Evolutionary conservation across 768 basidiomycete genomes (phyloP).

Genomic region (Pleurotus djamor): DNA sequence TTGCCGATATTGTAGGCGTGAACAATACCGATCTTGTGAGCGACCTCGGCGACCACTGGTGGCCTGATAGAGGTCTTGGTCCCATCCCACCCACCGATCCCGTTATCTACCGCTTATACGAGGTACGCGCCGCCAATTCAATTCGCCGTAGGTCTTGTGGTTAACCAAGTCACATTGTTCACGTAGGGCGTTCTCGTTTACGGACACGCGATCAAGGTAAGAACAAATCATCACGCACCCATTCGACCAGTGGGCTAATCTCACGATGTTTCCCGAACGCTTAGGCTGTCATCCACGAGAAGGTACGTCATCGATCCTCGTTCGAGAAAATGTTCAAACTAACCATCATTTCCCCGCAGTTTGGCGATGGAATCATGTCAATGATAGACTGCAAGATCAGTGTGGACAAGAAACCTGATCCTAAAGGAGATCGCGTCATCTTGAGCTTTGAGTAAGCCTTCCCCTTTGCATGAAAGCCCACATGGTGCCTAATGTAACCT

Average conservation of each 20-base stretch:
- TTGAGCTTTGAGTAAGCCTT: conserved; percentile 74
- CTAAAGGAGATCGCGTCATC: conserved; percentile 77
- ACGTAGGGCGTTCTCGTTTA: conserved; percentile 69
- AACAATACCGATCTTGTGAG: conserved; percentile 31
- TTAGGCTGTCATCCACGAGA: conserved; percentile 76
- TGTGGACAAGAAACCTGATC: conserved; percentile 67
- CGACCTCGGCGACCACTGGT: conserved; percentile 66
- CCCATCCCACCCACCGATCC: conserved; percentile 77
- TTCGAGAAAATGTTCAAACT: neutral
- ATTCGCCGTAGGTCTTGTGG: neutral
- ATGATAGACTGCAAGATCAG: conserved; percentile 83
- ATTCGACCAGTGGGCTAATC: neutral
- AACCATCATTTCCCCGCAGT: conserved; percentile 34
- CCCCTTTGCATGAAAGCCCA: neutral
- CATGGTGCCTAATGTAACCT: neutral
- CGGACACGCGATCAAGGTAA: conserved; percentile 75
- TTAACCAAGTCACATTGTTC: no score
- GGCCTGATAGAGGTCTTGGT: conserved; percentile 70
- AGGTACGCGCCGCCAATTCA: conserved; percentile 39
- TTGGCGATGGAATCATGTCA: conserved; percentile 87
- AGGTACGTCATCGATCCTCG: conserved; percentile 33
- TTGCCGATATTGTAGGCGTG: conserved; percentile 51
- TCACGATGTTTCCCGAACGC: neutral
- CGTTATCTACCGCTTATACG: conserved; percentile 78
- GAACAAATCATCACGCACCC: conserved; percentile 9